Conservation (phyloP, 2,329 filamentous ascomycete species). For the Akanthomyces lecanii region DNA sequence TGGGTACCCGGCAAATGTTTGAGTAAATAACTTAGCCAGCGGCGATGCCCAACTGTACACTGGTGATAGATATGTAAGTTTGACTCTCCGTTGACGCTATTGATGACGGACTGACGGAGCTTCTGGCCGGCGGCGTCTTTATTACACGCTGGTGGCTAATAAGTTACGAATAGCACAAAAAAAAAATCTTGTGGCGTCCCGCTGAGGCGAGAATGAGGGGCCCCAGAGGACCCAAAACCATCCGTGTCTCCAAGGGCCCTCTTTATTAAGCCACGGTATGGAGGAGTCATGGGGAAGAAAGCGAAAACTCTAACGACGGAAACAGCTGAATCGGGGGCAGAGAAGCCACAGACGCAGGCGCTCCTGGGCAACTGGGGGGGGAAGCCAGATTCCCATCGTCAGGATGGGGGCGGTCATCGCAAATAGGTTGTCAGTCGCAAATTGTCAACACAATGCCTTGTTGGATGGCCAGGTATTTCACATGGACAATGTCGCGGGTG, state of each 20-base stretch:
- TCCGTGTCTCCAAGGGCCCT: neutral
- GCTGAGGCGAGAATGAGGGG: neutral
- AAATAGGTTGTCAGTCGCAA: too few species aligned
- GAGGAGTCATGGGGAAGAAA: neutral
- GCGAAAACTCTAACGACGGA: conserved; percentile 2
- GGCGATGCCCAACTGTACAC: too few species aligned
- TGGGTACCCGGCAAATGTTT: too few species aligned
- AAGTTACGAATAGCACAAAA: too few species aligned
- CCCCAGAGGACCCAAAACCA: neutral
- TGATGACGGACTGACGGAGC: too few species aligned
- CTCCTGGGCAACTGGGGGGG: neutral
- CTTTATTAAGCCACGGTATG: neutral
- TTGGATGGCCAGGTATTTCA: too few species aligned
- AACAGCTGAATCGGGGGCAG: conserved; percentile 7
- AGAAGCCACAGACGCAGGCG: neutral
- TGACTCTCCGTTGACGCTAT: too few species aligned
- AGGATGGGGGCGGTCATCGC: neutral
- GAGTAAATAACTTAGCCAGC: too few species aligned
- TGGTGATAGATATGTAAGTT: neutral
- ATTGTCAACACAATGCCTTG: too few species aligned
- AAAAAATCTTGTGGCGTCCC: conserved; percentile 6
- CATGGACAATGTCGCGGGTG: too few species aligned
- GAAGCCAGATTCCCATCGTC: neutral
- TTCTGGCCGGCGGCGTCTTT: neutral
- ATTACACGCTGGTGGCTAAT: conserved; percentile 9